These are phyloP conservation scores for Rhizopogon roseolus DNA, from an alignment of 768 basidiomycete genomes.

Conservation along the genomic window DNA sequence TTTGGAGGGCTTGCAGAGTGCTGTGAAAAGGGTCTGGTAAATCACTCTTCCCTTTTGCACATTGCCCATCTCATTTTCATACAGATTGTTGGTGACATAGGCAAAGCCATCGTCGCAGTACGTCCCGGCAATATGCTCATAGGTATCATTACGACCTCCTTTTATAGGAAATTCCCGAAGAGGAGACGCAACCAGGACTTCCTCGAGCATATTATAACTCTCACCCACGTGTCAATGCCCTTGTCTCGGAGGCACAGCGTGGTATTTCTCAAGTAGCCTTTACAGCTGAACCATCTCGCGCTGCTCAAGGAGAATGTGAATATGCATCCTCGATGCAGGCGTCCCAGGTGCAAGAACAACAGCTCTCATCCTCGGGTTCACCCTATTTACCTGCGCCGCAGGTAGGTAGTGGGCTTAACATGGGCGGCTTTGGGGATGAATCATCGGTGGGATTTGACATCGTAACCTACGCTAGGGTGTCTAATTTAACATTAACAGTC, in stretches of 20 bases:
- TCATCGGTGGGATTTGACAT: not conserved
- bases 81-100: constrained; percentile 46
- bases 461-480: constrained; percentile 14
- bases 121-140: constrained; percentile 3
- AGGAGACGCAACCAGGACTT: constrained; percentile 75
- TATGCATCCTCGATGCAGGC: constrained; percentile 6
- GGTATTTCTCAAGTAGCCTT: constrained; percentile 50
- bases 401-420: constrained; percentile 24
- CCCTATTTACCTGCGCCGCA: constrained; percentile 29
- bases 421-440: constrained; percentile 11
- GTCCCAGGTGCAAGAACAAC: not conserved
- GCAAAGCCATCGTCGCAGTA: constrained; percentile 41
- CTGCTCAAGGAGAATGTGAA: constrained; percentile 3
- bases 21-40: constrained; percentile 70
- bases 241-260: constrained; percentile 59
- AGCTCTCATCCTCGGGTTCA: not conserved
- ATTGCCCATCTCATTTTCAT: not conserved
- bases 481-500: constrained; percentile 10
- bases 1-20: constrained; percentile 84
- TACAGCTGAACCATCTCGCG: constrained; percentile 30
- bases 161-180: constrained; percentile 70
- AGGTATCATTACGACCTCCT: constrained; percentile 2
- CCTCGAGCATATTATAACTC: constrained; percentile 69
- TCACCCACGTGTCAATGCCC: constrained; percentile 54
- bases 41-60: constrained; percentile 9